These are phyloP conservation scores for Tylopilus felleus DNA, from an alignment of 768 basidiomycete species.

Conservation along the genomic window DNA sequence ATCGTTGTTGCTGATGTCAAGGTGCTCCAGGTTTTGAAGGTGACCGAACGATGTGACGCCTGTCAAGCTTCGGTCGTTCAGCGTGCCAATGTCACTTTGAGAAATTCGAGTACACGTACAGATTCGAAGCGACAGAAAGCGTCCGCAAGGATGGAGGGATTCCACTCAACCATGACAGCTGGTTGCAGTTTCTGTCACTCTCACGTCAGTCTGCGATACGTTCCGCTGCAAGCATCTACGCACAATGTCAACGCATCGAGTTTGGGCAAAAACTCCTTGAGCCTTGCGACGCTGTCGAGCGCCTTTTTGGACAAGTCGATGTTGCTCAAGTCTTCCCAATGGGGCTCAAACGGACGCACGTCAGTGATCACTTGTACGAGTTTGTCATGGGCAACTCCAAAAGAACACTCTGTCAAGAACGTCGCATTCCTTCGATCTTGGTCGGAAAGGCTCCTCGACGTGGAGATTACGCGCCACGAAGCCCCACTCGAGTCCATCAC, in stretches of 20 bases:
- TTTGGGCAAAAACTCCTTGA: conserved; percentile 87
- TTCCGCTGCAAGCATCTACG: conserved; percentile 32
- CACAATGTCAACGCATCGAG: conserved; percentile 76
- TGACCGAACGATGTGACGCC: conserved; percentile 86
- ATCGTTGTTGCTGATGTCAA: conserved; percentile 90
- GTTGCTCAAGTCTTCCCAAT: conserved; percentile 78
- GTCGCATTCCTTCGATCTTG: conserved; percentile 47
- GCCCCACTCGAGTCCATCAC: conserved; percentile 21
- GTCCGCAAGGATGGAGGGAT: conserved; percentile 69
- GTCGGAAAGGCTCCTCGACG: conserved; percentile 39
- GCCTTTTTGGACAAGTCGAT: conserved; percentile 69
- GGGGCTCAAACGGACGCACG: conserved; percentile 88
- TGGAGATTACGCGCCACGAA: conserved; percentile 43
- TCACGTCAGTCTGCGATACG: conserved; percentile 15
- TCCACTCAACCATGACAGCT: conserved; percentile 77
- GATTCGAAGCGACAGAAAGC: conserved; percentile 72
- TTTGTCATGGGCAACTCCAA: conserved; percentile 88
- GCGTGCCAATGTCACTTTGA: conserved; percentile 11
- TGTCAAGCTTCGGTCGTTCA: conserved; percentile 58
- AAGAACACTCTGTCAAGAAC: conserved; percentile 95
- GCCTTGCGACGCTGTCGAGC: conserved; percentile 60
- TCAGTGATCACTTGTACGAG: conserved; percentile 93
- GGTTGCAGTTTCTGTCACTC: conserved; percentile 60
- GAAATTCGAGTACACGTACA: conserved; percentile 38
- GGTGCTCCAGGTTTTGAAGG: conserved; percentile 76